Base-by-base conservation (phyloP, 805 yeast species). In the Candida tallmaniae region DNA sequence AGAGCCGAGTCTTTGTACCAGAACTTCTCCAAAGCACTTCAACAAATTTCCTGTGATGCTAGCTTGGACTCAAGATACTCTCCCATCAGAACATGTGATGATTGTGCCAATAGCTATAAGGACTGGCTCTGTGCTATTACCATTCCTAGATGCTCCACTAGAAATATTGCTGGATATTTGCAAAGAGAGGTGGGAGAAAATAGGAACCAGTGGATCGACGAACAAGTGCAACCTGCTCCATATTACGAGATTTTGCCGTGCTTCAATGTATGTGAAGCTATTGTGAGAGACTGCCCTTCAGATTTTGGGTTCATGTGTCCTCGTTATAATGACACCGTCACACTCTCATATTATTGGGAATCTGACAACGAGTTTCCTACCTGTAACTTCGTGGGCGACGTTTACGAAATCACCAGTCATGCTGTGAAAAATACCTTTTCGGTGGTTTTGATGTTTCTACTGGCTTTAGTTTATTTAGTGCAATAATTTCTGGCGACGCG, bases 191-290 rank as follows among this genome's bases (percentile, higher is more conserved):
- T 62, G 4, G 68, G 68, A 11, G 54, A 64, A 4, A 79, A 84
- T 8, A 69, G 98, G 42, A 84, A 74, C 46, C 59, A 61, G 4
- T 74, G 72, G 42, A 68, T 90, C 25, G 73, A 78, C 44, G 58
- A 62, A 4, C 42, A 55, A 3, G 51, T 72, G 1, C 62, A 82
- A 20, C 65, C 72, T 4, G 68, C 71, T 4, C 49, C 58, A 9
- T 90, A 89, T 57, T 80, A 69, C 47, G 98, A 90, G 58, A 71
- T 93, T 3, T 55, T 86, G 38, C 98, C 98, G 0, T 90, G 98
- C 52, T 70, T 82, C 32, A 80, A 83, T 49, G 73, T 81, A 42
- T 93, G 97, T 56, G 67, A 83, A 41, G 72, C 78, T 5, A 74
- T 93, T 6, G 93, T 82, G 2, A 70, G 86, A 32, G 83, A 83